A percentile compares a stretch with the other conserved stretches of the same genome.
These are phyloP conservation scores for Uronychia binucleata DNA, from an alignment of 73 alveolate species.

Conservation along the genomic window DNA sequence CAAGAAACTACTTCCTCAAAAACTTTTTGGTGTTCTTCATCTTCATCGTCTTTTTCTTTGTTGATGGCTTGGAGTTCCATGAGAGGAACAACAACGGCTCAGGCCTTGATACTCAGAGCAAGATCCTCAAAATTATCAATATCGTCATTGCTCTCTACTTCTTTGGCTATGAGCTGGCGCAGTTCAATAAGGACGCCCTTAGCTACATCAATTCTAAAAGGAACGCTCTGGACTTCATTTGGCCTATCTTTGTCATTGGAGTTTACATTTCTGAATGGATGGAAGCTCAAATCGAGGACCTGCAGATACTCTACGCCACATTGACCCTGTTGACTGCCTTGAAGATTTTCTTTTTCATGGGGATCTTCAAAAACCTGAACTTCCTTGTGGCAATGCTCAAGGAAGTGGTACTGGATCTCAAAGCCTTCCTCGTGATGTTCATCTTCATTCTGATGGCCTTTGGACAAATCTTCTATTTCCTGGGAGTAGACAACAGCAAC, in stretches of 20 bases:
- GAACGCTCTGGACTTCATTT: background rate
- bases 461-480: conserved; percentile 12
- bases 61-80: background rate
- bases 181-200: no score
- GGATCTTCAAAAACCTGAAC: conserved; percentile 26
- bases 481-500: background rate
- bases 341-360: conserved; percentile 9
- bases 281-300: background rate
- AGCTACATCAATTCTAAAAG: background rate
- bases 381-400: conserved; percentile 12
- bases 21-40: background rate
- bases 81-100: background rate
- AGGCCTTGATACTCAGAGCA: background rate
- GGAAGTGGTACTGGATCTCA: conserved; percentile 17
- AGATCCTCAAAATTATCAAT: background rate
- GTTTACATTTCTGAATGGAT: background rate
- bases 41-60: background rate
- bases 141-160: background rate
- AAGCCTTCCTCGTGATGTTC: conserved; percentile 4
- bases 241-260: background rate
- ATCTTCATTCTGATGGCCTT: background rate
- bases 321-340: background rate
- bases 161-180: background rate
- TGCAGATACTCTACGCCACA: background rate
- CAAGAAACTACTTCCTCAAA: background rate